Evolutionary conservation across 73 alveolate genomes (phyloP), one percentile per base, ranked within the genome.

Genomic region (Paramecium sexaurelia): DNA sequence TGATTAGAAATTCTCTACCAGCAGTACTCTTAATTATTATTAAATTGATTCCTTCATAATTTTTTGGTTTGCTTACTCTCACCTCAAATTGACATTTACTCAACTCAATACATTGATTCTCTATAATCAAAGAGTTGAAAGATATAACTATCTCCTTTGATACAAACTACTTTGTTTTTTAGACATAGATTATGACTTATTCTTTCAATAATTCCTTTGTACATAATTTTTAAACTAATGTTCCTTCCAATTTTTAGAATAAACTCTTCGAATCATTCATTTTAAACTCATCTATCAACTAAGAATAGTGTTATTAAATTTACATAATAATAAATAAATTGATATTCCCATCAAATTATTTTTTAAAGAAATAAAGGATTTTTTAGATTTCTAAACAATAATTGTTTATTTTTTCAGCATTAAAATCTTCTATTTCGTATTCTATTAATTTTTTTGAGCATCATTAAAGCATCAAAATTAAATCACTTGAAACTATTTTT

Each of bases 251-350:
- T 29, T 32, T 32, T 17, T 22, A n/a, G 32, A 71, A 71, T 9
- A 71, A 71, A 71, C 57, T 13, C 32, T 33, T 27, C 36, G 29
- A 32, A 71, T 71, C 86, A 17, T 37, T 3, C 56, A 71, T 71
- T 37, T 71, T 71, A 36, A 71, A 37, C 15, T 71, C 86, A 27
- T 71, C 86, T 27, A 71, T 71, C 43, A 71, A 35, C 33, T 32
- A 71, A 27, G 55, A 71, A 33, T 35, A 71, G 86, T 35, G 56
- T 35, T 71, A 37, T 37, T 71, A 36, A 71, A 15, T 35, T 71
- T 71, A 20, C 86, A 71, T 71, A 10, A 71, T 71, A 27, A 33
- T 35, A 33, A 35, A 71, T 35, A 11, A 51, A 51, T 51, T 51
- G 67, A 51, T 51, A 51, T 51, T 51, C 17, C 10, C 67, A 51